A percentile compares a stretch with the other conserved stretches of the same genome.
phyloP scores from a whole-genome alignment of 2,329 filamentous ascomycete species.

The Pseudonectria buxi region DNA sequence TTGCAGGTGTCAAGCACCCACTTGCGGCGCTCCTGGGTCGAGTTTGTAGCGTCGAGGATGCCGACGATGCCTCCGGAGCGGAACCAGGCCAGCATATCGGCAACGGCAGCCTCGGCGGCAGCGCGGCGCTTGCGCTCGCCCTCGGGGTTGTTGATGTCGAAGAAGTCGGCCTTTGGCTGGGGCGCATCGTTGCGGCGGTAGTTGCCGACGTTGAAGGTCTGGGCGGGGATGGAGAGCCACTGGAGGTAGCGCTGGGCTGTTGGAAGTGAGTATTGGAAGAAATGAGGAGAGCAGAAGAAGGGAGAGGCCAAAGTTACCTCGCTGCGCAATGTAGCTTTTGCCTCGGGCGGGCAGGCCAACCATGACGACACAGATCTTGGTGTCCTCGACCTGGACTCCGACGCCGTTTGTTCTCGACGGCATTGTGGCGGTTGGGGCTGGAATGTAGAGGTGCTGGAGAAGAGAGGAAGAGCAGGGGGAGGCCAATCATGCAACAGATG shows the following conservation, averaged over 20 bases:
- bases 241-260: slow-evolving; percentile 86
- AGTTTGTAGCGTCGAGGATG: slow-evolving; percentile 95
- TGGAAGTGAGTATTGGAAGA: slow-evolving; percentile 4
- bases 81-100: slow-evolving; percentile 95
- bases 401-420: slow-evolving; percentile 53
- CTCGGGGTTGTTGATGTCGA: slow-evolving; percentile 82
- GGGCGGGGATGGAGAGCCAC: slow-evolving; percentile 90
- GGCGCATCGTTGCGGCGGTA: slow-evolving; percentile 88
- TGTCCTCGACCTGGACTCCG: slow-evolving; percentile 86
- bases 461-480: slow-evolving; percentile 1
- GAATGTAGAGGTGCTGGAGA: neutral
- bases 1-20: slow-evolving; percentile 84
- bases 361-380: slow-evolving; percentile 97
- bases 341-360: slow-evolving; percentile 91
- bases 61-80: slow-evolving; percentile 73
- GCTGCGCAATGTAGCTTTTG: slow-evolving; percentile 96
- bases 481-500: slow-evolving; percentile 1
- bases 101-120: slow-evolving; percentile 84
- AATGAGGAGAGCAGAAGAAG: neutral
- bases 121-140: slow-evolving; percentile 83
- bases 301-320: slow-evolving; percentile 54
- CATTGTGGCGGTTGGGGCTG: slow-evolving; percentile 28
- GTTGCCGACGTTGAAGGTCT: slow-evolving; percentile 95
- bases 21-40: slow-evolving; percentile 77
- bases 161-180: slow-evolving; percentile 89